These are phyloP conservation scores for Ogataea populi-albae DNA, from an alignment of 805 yeast genomes.

Conservation along the genomic window DNA sequence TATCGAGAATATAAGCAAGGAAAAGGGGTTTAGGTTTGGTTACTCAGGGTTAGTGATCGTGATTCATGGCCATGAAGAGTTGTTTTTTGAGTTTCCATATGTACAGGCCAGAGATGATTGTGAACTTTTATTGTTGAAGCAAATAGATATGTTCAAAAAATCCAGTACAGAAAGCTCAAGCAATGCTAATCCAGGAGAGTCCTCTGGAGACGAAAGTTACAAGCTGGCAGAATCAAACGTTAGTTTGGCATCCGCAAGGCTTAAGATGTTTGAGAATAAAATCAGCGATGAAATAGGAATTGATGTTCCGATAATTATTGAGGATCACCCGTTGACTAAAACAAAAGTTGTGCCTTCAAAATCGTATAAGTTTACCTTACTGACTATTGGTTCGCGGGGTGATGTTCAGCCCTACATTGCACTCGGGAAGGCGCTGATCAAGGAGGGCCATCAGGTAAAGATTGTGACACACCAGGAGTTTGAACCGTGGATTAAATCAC, in stretches of 20 bases:
- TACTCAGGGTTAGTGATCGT: conserved; percentile 70
- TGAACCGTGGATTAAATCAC: conserved; percentile 63
- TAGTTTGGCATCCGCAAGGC: conserved; percentile 51
- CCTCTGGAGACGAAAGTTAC: conserved; percentile 27
- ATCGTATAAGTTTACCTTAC: conserved; percentile 56
- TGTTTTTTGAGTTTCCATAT: conserved; percentile 73
- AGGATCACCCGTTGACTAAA: conserved; percentile 49
- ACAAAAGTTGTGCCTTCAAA: conserved; percentile 49
- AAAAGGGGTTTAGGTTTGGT: conserved; percentile 65
- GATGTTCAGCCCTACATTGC: conserved; percentile 97
- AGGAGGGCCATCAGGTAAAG: conserved; percentile 80
- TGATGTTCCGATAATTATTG: conserved; percentile 66
- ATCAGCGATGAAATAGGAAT: conserved; percentile 57
- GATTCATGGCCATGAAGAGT: conserved; percentile 71
- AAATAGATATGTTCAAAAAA: conserved; percentile 42
- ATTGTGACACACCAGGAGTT: conserved; percentile 89
- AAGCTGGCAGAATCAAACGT: conserved; percentile 30
- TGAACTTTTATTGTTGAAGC: conserved; percentile 49
- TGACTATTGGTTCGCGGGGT: conserved; percentile 94
- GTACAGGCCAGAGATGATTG: conserved; percentile 70
- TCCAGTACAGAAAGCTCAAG: conserved; percentile 9
- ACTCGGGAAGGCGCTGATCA: conserved; percentile 69
- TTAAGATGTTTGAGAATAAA: conserved; percentile 65
- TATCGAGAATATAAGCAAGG: conserved; percentile 65
- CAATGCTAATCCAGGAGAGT: conserved; percentile 11